These are phyloP conservation scores for Tripterygium wilfordii DNA, from an alignment of 177 flowering plant genomes.

Conservation along the genomic window DNA sequence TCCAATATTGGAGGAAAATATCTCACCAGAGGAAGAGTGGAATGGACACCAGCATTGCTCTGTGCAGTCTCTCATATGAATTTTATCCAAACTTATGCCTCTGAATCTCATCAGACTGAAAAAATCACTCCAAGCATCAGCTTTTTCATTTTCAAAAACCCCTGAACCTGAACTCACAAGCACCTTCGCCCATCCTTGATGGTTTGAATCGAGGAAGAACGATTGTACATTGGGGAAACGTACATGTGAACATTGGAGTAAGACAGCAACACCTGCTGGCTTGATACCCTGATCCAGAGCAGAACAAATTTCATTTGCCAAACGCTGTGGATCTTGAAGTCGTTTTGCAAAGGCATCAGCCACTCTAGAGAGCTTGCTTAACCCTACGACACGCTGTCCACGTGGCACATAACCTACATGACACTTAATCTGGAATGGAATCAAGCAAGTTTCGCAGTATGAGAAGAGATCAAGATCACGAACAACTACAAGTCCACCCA, in stretches of 20 bases:
- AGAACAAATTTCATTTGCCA: conserved; percentile 72
- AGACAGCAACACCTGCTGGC: conserved; percentile 84
- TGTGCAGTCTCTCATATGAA: conserved; percentile 5
- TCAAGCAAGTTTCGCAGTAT: conserved; percentile 87
- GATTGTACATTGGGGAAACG: conserved; percentile 48
- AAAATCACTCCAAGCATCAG: conserved; percentile 68
- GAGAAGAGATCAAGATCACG: conserved; percentile 88
- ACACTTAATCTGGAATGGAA: conserved; percentile 88
- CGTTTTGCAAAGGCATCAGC: conserved; percentile 89
- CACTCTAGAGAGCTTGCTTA: conserved; percentile 91
- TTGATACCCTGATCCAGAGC: conserved; percentile 69
- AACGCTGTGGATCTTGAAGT: conserved; percentile 82
- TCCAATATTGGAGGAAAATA: conserved; percentile 20
- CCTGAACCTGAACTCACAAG: conserved; percentile 70
- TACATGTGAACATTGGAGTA: conserved; percentile 77
- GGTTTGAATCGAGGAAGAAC: conserved; percentile 26
- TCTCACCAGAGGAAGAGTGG: conserved; percentile 15
- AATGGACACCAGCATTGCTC: conserved; percentile 70
- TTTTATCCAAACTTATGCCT: conserved; percentile 39
- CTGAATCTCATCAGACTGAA: conserved; percentile 55
- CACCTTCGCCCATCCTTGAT: conserved; percentile 40
- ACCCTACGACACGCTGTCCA: conserved; percentile 73
- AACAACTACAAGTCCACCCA: conserved; percentile 85
- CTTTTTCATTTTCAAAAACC: conserved; percentile 52
- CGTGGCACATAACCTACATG: conserved; percentile 95